Evolutionary conservation across 805 yeast species (phyloP), one percentile per base, ranked within the genome.

Genomic region (Brettanomyces bruxellensis): DNA sequence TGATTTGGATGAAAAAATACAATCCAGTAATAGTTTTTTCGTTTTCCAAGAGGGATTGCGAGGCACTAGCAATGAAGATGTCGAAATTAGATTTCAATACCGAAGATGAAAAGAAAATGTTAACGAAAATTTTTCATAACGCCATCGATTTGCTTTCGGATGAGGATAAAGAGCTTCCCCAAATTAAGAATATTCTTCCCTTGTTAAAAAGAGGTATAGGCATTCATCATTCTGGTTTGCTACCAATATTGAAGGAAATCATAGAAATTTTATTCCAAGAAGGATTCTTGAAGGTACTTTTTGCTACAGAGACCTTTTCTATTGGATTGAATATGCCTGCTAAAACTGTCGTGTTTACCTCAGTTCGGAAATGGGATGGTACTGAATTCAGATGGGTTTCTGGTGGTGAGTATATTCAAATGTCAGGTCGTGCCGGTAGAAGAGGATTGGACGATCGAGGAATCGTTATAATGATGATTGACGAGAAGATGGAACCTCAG

Each of bases 351-450:
- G 99, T 93, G 3, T 93, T 93, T 66, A 93, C 99, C 0, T 86
- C 91, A 34, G 99, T 93, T 22, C 80, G 99, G 62, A 93, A 93
- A 65, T 93, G 97, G 95, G 99, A 93, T 69, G 99, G 99, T 57
- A 81, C 79, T 51, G 95, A 91, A 18, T 89, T 91, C 73, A 81
- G 99, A 68, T 93, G 99, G 99, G 97, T 93, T 32, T 86, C 96
- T 47, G 99, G 99, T 49, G 99, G 99, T 71, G 99, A 93, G 69
- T 93, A 93, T 67, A 93, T 93, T 61, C 99, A 93, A 70, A 93
- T 93, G 99, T 87, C 96, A 40, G 99, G 99, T 54, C 82, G 99
- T 67, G 99, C 99, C 23, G 99, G 99, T 57, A 90, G 99, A 74
- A 86, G 99, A 76, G 99, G 99, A 61, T 76, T 93, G 56, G 99